Evolutionary conservation across 2,329 filamentous ascomycete species (phyloP).

Genomic region (Phyllosticta paracitricarpa): DNA sequence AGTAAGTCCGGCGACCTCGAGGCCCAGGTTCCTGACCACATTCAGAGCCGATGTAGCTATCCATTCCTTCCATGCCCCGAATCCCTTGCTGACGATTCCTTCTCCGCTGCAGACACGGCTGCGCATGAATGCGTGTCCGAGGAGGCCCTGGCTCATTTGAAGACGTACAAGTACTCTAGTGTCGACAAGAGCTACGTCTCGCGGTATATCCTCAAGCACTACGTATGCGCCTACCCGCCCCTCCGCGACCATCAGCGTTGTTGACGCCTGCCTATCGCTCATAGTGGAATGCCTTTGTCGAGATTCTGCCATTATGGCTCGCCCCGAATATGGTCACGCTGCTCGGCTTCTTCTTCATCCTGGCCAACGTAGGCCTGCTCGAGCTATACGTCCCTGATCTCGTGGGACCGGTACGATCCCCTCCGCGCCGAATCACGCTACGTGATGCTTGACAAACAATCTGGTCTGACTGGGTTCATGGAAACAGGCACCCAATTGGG

Average conservation of each 20-base stretch:
- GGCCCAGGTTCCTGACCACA: slow-evolving; percentile 9
- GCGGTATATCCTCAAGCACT: slow-evolving; percentile 86
- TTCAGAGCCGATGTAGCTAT: slow-evolving; percentile 10
- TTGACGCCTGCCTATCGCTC: slow-evolving; percentile 17
- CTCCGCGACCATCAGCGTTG: background rate
- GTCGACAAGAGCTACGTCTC: slow-evolving; percentile 94
- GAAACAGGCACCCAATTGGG: slow-evolving; percentile 68
- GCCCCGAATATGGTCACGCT: slow-evolving; percentile 97
- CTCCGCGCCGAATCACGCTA: background rate
- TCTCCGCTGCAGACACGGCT: slow-evolving; percentile 40
- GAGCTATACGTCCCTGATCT: slow-evolving; percentile 81
- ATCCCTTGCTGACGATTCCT: slow-evolving; percentile 4
- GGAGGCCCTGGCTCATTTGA: slow-evolving; percentile 82
- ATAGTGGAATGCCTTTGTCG: slow-evolving; percentile 95
- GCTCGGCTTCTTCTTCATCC: slow-evolving; percentile 86
- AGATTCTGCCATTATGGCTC: slow-evolving; percentile 87
- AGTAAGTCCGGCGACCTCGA: slow-evolving; percentile 12
- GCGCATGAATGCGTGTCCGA: slow-evolving; percentile 70
- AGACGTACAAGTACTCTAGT: slow-evolving; percentile 93
- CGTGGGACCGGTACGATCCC: slow-evolving; percentile 64
- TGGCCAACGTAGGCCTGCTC: slow-evolving; percentile 68
- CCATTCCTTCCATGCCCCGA: slow-evolving; percentile 1
- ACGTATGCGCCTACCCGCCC: slow-evolving; percentile 52
- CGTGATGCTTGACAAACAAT: background rate
- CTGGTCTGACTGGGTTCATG: slow-evolving; percentile 1